Conservation (phyloP, 495 filamentous ascomycete species). For the Penicillium soppii region DNA sequence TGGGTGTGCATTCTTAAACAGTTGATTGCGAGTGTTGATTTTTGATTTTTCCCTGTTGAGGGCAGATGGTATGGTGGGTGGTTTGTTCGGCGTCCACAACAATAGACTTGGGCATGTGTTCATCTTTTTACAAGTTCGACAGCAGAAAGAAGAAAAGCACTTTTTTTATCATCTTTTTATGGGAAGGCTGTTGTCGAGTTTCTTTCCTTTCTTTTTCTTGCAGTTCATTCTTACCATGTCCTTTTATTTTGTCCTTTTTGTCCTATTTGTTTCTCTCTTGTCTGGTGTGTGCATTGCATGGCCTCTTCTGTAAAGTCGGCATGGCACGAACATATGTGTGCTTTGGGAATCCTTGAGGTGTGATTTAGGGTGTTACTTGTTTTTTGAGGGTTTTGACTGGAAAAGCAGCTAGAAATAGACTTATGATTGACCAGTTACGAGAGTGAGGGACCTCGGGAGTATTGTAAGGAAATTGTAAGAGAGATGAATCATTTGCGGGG, state of each 20-base stretch:
- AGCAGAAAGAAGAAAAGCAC: constrained; percentile 27
- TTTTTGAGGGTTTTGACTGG: constrained; percentile 16
- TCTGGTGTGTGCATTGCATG: constrained; percentile 25
- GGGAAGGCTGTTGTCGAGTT: constrained; percentile 33
- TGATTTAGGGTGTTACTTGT: constrained; percentile 21
- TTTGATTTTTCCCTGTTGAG: constrained; percentile 34
- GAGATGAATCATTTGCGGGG: too few species aligned
- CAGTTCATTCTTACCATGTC: constrained; percentile 12
- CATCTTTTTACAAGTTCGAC: constrained; percentile 28
- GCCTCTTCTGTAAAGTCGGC: constrained; percentile 27
- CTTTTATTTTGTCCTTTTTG: constrained; percentile 18
- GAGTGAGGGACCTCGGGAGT: too few species aligned
- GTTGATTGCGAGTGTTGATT: constrained; percentile 31
- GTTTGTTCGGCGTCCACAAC: constrained; percentile 46
- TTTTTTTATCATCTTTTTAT: constrained; percentile 14
- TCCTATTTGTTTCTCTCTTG: constrained; percentile 7
- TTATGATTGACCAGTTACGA: constrained; percentile 1
- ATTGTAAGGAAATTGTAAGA: too few species aligned
- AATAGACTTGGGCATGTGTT: constrained; percentile 50
- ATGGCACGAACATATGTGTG: constrained; percentile 28
- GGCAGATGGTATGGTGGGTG: constrained; percentile 41
- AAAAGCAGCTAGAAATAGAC: constrained; percentile 34
- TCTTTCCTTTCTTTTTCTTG: constrained; percentile 13
- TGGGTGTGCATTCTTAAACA: constrained; percentile 37
- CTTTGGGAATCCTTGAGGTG: constrained; percentile 19